Base-by-base conservation (phyloP, 257 asterid genomes). In the Solanum etuberosum region DNA sequence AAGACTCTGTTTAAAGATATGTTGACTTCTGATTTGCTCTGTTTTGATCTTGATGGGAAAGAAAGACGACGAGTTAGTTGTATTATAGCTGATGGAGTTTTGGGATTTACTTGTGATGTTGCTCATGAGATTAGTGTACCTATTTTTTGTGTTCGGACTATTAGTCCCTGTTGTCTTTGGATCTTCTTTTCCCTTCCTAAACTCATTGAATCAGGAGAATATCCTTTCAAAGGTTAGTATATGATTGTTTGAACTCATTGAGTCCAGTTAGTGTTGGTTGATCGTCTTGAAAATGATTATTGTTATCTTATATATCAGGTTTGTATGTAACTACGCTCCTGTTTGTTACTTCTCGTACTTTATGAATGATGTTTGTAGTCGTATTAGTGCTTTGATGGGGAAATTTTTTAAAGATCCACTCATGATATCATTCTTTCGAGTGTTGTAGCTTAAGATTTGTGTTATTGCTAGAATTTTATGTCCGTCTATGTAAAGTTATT, bases 111-210 rank as follows among this genome's bases (percentile, higher is more conserved):
- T 13, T 86, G 92, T 21, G 96, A 94, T 88, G 97, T 93, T 90
- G 98, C 89, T 1, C 57, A 91, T 7, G 95, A 95, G 40, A 48
- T 92, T 89, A 91, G 94, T 27, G 87, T 95, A 29, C 95, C 98
- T 5, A 88, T 95, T 67, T 42, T 94, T 6, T 92, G 89, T 88
- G 89, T 92, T 82, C 87, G 96, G 4, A 95, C 98, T 0, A 81
- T 91, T 16, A 89, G 97, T 9, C 88, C 94, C 3, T 93, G 92
- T 73, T 86, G 93, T 27, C 93, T 94, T 37, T 95, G 98, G 98
- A 90, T 92, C 2, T 84, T 88, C 88, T 95, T 88, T 86, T 89
- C 92, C 16, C 92, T 92, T 35, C 89, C 91, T 15, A 73, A 91
- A 46, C 92, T 94, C 38, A 90, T 93, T 88, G 90, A 94, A 85